Conservation (phyloP, 305 asterid species). For the Solanum aculeatissimum region DNA sequence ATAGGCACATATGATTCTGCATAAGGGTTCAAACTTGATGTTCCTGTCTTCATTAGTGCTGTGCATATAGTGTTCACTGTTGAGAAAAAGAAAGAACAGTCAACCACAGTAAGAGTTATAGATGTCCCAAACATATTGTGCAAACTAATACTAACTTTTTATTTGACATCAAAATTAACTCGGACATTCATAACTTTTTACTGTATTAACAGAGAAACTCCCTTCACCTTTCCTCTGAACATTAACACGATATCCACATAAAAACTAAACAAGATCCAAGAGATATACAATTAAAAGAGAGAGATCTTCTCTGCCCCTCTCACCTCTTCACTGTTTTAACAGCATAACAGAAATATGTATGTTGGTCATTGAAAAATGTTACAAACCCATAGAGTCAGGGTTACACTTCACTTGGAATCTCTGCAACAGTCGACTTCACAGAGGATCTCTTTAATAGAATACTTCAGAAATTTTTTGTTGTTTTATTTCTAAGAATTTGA, state of each 20-base stretch:
- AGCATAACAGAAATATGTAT: neutral
- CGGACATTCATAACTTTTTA: neutral
- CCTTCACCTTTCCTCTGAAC: neutral
- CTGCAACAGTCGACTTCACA: neutral
- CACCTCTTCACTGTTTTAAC: neutral
- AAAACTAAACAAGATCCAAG: neutral
- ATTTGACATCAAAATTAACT: neutral
- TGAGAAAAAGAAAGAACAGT: neutral
- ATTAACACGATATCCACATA: neutral
- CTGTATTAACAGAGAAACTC: neutral
- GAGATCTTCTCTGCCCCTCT: neutral
- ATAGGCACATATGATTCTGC: constrained; percentile 77
- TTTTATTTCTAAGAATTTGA: neutral
- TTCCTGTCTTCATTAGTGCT: constrained; percentile 54
- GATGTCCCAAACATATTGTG: neutral
- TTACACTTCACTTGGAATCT: neutral
- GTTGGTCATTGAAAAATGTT: neutral
- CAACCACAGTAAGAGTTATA: neutral
- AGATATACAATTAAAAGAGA: neutral
- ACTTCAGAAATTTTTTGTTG: neutral
- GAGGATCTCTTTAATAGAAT: neutral
- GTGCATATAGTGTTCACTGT: constrained; percentile 13
- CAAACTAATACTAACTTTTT: neutral
- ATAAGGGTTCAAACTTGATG: constrained; percentile 65
- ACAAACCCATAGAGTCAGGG: neutral